Evolutionary conservation across 306 rosid genomes (phyloP), one percentile per base, ranked within the genome.

Genomic region (Ormosia semicastrata): DNA sequence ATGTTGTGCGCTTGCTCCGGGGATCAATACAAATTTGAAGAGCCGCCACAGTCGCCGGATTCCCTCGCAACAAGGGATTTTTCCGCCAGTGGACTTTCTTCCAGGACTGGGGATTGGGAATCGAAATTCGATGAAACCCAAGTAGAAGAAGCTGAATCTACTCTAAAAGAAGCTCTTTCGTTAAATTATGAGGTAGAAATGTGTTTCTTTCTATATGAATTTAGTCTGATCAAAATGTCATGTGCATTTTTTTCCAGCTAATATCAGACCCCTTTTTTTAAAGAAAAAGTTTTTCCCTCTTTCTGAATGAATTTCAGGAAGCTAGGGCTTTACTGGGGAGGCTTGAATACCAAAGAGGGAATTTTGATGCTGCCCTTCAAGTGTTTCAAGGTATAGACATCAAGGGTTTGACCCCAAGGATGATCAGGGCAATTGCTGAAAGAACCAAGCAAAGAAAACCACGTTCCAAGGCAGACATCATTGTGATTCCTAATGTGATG

Each of bases 1-100:
- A 93, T 94, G 98, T 76, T 94, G 93, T 94, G 97, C 56, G 92
- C 98, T 71, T 94, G 98, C 85, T 94, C 98, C 44, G 98, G 97
- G 32, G 95, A 92, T 88, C 97, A 94, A 75, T 89, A 92, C 86
- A 94, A 92, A 81, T 89, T 92, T 5, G 98, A 94, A 73, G 98
- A 94, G 86, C 91, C 90, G 46, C 94, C 97, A 0, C 92, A 88
- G 57, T 94, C 97, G 63, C 94, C 98, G 82, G 98, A 94, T 64
- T 94, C 98, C 13, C 92, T 94, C 1, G 98, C 98, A 15, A 90
- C 97, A 2, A 88, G 98, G 86, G 98, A 92, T 88, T 94, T 94
- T 89, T 92, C 92, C 43, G 95, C 92, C 40, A 85, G 94, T 71
- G 92, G 92, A 9, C 91, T 92, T 49, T 94, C 98, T 53, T 94